Percentiles rank a stretch among this genome's conserved stretches.
These are phyloP conservation scores for Chlamydomonas sp. DNA, from an alignment of 139 green algal genomes.

Conservation along the genomic window DNA sequence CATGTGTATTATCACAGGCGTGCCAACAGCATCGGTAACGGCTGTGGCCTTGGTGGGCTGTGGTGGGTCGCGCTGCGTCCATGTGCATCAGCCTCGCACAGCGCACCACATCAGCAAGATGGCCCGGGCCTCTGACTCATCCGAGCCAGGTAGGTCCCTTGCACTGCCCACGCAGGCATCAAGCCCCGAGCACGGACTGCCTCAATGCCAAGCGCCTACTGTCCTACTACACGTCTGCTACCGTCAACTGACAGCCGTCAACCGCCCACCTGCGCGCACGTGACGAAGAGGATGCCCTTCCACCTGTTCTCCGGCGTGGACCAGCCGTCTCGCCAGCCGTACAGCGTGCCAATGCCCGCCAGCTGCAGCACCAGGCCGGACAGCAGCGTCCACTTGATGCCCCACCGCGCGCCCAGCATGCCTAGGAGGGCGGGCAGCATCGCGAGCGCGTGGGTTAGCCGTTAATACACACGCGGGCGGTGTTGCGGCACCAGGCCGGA, in stretches of 20 bases:
- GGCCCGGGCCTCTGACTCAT: no score
- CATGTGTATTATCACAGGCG: no score
- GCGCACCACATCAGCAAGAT: no score
- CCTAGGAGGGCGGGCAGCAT: not conserved
- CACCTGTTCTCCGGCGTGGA: slow-evolving; percentile 22
- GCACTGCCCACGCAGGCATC: no score
- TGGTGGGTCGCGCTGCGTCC: no score
- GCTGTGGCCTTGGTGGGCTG: no score
- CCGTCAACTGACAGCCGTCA: not conserved
- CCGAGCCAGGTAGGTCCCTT: no score
- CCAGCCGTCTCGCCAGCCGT: slow-evolving; percentile 79
- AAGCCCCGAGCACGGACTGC: no score
- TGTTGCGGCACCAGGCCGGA: not conserved
- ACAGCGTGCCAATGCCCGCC: slow-evolving; percentile 75
- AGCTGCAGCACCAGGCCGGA: slow-evolving; percentile 67
- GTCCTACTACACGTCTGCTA: not conserved
- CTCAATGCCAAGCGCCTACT: no score
- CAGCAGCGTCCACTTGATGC: slow-evolving; percentile 86
- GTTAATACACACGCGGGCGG: no score
- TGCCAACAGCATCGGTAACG: no score
- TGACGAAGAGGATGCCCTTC: slow-evolving; percentile 81
- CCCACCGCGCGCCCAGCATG: slow-evolving; percentile 72
- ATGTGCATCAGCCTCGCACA: no score
- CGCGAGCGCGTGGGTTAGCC: not conserved
- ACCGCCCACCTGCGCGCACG: slow-evolving; percentile 47